Conservation (phyloP, 2,329 filamentous ascomycete genomes). For the Colletotrichum musicola region DNA sequence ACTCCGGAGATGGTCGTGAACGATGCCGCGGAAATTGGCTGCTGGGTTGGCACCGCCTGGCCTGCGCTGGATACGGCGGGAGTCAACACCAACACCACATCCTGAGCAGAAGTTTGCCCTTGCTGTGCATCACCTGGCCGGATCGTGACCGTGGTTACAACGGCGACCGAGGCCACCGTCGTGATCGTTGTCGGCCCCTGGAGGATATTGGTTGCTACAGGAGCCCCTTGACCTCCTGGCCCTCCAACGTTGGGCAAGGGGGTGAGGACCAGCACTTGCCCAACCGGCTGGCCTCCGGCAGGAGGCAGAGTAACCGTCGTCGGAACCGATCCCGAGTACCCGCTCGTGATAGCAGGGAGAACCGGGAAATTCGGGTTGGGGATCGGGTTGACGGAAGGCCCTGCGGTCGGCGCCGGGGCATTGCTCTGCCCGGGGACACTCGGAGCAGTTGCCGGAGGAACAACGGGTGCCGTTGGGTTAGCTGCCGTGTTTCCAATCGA, state of each 20-base stretch:
- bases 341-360: conserved; percentile 17
- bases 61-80: background rate
- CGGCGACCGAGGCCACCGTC: background rate
- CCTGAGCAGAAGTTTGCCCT: background rate
- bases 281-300: background rate
- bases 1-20: conserved; percentile 27
- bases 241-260: background rate
- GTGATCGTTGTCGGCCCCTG: conserved; percentile 19
- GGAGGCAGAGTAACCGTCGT: conserved; percentile 27
- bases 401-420: conserved; percentile 2
- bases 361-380: background rate
- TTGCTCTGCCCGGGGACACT: background rate
- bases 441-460: background rate
- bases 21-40: background rate
- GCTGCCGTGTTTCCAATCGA: background rate
- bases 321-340: conserved; percentile 14
- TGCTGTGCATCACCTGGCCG: background rate
- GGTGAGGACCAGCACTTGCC: conserved; percentile 20
- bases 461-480: conserved; percentile 1
- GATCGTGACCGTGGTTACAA: conserved; percentile 15
- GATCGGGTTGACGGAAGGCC: background rate
- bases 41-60: background rate
- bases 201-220: background rate
- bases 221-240: background rate
- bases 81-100: conserved; percentile 19